A percentile compares a stretch with the other conserved stretches of the same genome.
Conservation (phyloP, 202 grass and related monocot genomes). For the Brachypodium distachyon region DNA sequence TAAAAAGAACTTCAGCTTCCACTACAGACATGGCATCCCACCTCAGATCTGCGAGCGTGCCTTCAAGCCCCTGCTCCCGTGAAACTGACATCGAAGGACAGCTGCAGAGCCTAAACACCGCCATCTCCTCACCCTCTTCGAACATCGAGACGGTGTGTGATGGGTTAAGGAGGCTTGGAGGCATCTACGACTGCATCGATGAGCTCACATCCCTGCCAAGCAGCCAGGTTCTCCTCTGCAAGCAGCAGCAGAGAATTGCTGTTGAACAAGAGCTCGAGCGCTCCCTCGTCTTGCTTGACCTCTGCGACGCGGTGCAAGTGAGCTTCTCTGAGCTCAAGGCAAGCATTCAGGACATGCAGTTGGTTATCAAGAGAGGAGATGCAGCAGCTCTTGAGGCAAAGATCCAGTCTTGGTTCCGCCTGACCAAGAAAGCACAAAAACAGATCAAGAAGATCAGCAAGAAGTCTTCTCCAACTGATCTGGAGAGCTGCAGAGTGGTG, state of each 20-base stretch:
- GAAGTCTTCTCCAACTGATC: neutral
- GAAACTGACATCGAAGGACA: conserved; percentile 21
- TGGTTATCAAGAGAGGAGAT: conserved; percentile 27
- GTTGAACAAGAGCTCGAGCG: conserved; percentile 31
- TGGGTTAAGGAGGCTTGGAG: conserved; percentile 8
- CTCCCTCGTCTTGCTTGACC: conserved; percentile 40
- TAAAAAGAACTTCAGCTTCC: neutral
- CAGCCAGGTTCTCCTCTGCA: neutral
- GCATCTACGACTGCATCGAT: conserved; percentile 27
- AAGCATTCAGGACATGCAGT: conserved; percentile 28
- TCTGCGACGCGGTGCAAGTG: conserved; percentile 30
- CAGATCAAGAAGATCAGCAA: neutral
- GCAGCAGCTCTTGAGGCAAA: neutral
- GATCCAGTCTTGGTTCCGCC: neutral
- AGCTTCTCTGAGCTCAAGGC: conserved; percentile 18
- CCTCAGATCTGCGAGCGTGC: conserved; percentile 11
- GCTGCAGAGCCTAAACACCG: conserved; percentile 1
- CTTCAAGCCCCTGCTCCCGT: conserved; percentile 16
- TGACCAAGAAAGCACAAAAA: conserved; percentile 20
- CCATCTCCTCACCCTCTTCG: neutral
- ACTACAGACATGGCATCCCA: neutral
- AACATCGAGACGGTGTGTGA: neutral
- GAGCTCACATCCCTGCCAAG: neutral
- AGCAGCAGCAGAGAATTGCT: conserved; percentile 15
- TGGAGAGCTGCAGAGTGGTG: neutral